phyloP scores from a whole-genome alignment of 371 early-diverging fungal species.

The Mortierella polycephala region DNA sequence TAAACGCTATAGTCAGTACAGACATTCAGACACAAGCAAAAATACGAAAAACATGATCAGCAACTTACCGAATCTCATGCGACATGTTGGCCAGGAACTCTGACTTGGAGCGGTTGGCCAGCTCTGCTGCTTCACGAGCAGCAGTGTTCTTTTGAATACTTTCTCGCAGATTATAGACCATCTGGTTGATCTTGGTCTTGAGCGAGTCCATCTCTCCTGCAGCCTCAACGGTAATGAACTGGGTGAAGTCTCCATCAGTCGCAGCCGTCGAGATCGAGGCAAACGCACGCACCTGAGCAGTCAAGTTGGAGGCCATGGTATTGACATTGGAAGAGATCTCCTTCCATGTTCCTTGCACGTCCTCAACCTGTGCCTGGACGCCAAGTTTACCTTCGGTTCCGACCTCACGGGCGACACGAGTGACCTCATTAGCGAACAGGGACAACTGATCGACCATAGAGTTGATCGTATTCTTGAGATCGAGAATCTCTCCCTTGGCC shows the following conservation, averaged over 20 bases:
- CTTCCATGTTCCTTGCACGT: slow-evolving; percentile 74
- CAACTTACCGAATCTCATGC: slow-evolving; percentile 63
- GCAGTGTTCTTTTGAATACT: slow-evolving; percentile 76
- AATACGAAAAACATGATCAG: background rate
- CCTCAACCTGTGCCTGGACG: slow-evolving; percentile 61
- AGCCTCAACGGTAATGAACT: slow-evolving; percentile 76
- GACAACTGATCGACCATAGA: slow-evolving; percentile 61
- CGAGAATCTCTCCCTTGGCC: slow-evolving; percentile 64
- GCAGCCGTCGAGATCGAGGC: slow-evolving; percentile 72
- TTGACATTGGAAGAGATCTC: slow-evolving; percentile 72
- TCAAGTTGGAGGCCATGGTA: slow-evolving; percentile 68
- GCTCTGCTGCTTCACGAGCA: slow-evolving; percentile 79
- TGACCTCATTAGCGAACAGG: slow-evolving; percentile 65
- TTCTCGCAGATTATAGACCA: slow-evolving; percentile 73
- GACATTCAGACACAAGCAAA: no score
- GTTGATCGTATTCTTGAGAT: slow-evolving; percentile 66
- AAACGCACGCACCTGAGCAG: slow-evolving; percentile 71
- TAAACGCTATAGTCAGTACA: background rate
- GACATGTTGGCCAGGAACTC: slow-evolving; percentile 84
- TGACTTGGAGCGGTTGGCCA: slow-evolving; percentile 79
- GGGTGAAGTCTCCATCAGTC: slow-evolving; percentile 74
- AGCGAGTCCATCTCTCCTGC: slow-evolving; percentile 82
- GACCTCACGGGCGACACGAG: slow-evolving; percentile 62
- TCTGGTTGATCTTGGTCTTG: slow-evolving; percentile 82
- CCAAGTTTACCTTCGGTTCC: slow-evolving; percentile 68